These are phyloP conservation scores for Dactylonectria estremocensis DNA, from an alignment of 2,329 filamentous ascomycete genomes.

Conservation along the genomic window DNA sequence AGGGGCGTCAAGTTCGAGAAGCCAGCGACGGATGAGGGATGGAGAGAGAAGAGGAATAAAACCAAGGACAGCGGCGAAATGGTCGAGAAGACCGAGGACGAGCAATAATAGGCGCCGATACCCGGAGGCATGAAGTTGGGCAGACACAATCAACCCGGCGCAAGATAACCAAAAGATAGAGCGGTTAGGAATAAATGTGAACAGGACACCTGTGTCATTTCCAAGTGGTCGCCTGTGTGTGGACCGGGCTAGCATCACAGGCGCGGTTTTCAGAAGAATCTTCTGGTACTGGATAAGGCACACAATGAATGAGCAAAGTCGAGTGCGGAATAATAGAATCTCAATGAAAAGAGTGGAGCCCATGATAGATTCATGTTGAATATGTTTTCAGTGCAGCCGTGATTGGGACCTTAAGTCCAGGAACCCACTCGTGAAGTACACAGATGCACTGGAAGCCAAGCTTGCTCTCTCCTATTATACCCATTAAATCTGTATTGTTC, in stretches of 20 bases:
- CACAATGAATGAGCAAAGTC: too few species aligned
- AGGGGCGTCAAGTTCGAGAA: constrained; percentile 17
- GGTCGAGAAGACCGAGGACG: constrained; percentile 20
- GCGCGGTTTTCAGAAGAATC: neutral
- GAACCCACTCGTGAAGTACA: too few species aligned
- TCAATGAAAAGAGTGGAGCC: neutral
- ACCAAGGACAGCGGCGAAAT: constrained; percentile 28
- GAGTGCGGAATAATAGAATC: neutral
- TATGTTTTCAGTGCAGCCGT: neutral
- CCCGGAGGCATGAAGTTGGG: constrained; percentile 10
- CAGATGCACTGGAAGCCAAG: too few species aligned
- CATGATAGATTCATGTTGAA: too few species aligned
- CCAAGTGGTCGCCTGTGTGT: neutral
- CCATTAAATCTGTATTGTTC: neutral
- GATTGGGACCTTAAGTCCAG: neutral
- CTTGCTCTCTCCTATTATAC: neutral
- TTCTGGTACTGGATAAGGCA: too few species aligned
- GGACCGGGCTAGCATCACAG: neutral
- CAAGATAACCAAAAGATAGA: neutral
- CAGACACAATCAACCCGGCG: neutral
- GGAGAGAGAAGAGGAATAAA: constrained; percentile 33
- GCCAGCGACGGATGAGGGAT: constrained; percentile 12
- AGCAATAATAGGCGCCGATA: constrained; percentile 22
- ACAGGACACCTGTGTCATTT: neutral
- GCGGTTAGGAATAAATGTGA: neutral